These are phyloP conservation scores for Parathielavia appendiculata DNA, from an alignment of 495 filamentous ascomycete genomes.

Conservation along the genomic window DNA sequence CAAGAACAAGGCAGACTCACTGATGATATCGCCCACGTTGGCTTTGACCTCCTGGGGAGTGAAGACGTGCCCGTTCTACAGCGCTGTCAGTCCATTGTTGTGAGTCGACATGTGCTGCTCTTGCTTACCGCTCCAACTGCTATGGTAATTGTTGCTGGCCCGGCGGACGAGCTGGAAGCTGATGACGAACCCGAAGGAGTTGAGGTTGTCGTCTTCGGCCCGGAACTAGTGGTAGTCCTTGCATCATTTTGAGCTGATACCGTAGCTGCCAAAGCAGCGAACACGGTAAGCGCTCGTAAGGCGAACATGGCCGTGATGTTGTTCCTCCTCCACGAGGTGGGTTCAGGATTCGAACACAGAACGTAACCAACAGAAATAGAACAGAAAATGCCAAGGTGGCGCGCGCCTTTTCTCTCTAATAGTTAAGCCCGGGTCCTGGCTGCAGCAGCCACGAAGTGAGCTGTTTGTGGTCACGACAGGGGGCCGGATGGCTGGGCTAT, in stretches of 20 bases:
- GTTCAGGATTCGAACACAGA: neutral
- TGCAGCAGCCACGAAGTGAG: slow-evolving; percentile 6
- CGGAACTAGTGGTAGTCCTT: neutral
- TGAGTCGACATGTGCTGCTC: neutral
- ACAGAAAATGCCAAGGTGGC: neutral
- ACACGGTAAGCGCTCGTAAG: neutral
- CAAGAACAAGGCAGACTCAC: slow-evolving; percentile 19
- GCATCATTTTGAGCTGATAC: slow-evolving; percentile 8
- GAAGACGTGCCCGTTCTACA: slow-evolving; percentile 33
- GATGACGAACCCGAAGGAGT: neutral
- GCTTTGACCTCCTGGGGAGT: slow-evolving; percentile 32
- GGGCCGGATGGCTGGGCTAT: slow-evolving; percentile 13
- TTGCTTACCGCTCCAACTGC: slow-evolving; percentile 32
- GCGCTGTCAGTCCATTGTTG: slow-evolving; percentile 4
- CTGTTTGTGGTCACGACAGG: slow-evolving; percentile 4
- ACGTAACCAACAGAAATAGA: slow-evolving; percentile 7
- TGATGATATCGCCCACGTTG: slow-evolving; percentile 37
- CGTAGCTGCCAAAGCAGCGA: slow-evolving; percentile 10
- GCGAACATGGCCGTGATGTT: slow-evolving; percentile 14
- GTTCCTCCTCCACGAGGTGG: neutral
- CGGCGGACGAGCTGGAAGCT: slow-evolving; percentile 14
- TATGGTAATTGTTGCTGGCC: slow-evolving; percentile 24
- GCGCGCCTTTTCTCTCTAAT: slow-evolving; percentile 6
- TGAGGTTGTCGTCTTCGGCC: neutral
- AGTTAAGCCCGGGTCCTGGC: neutral